Conservation (phyloP, 2,329 filamentous ascomycete species). For the Phyllosticta citriasiana region DNA sequence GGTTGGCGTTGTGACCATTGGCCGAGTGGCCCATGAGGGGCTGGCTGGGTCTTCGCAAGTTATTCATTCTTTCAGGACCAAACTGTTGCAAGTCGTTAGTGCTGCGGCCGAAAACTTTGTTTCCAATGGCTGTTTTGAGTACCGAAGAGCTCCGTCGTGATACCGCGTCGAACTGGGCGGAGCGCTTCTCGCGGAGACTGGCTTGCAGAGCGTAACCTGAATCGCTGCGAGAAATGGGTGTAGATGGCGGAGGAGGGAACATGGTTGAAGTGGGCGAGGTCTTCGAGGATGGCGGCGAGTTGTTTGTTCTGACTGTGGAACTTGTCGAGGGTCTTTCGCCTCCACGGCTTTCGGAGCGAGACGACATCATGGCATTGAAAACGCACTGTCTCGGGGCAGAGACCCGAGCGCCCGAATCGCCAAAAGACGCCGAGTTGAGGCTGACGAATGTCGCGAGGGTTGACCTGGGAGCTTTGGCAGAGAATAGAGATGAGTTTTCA, state of each 20-base stretch:
- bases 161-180: conserved; percentile 74
- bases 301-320: conserved; percentile 25
- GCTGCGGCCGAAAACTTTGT: conserved; percentile 10
- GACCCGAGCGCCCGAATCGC: conserved; percentile 39
- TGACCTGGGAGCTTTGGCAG: conserved; percentile 56
- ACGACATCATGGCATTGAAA: conserved; percentile 84
- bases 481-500: conserved; percentile 74
- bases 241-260: conserved; percentile 68
- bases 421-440: conserved; percentile 83
- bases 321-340: conserved; percentile 59
- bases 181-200: conserved; percentile 86
- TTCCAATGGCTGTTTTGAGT: conserved; percentile 15
- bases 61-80: conserved; percentile 61
- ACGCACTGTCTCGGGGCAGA: conserved; percentile 50
- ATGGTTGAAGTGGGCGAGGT: conserved; percentile 64
- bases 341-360: conserved; percentile 49
- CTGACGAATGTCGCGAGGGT: conserved; percentile 78
- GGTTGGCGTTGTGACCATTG: conserved; percentile 40
- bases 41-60: conserved; percentile 51
- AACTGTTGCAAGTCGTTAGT: conserved; percentile 41
- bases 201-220: conserved; percentile 81
- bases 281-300: conserved; percentile 48
- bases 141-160: conserved; percentile 83
- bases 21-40: conserved; percentile 58
- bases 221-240: conserved; percentile 78